phyloP scores from a whole-genome alignment of 768 basidiomycete species.

The Chalciporus chontae region DNA sequence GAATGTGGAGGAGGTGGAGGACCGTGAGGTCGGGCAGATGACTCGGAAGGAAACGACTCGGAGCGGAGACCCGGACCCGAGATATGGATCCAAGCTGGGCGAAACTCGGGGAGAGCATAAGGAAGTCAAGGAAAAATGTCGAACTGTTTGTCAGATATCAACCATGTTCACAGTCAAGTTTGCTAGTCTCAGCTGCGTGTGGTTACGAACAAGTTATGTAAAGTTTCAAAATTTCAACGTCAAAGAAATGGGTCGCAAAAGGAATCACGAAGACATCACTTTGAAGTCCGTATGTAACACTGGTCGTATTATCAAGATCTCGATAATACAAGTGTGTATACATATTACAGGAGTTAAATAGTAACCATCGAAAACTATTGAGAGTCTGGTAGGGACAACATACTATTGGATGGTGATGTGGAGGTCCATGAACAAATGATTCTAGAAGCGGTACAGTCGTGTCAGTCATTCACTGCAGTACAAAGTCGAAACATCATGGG shows the following conservation, averaged over 20 bases:
- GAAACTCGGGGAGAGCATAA: not conserved
- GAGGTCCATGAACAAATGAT: not conserved
- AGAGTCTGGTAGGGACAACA: not conserved
- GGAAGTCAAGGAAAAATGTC: not conserved
- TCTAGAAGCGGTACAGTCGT: not conserved
- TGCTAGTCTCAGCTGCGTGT: not conserved
- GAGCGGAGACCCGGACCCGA: not conserved
- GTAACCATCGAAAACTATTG: not conserved
- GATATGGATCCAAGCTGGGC: not conserved
- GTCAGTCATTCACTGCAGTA: not conserved
- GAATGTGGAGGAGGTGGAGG: constrained; percentile 33
- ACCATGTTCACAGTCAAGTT: not conserved
- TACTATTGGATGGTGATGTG: not conserved
- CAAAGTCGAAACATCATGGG: not conserved
- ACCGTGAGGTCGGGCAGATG: constrained; percentile 17
- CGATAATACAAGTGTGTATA: not conserved
- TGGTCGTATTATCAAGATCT: too few species aligned
- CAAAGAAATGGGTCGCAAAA: too few species aligned
- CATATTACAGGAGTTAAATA: not conserved
- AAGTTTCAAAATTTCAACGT: too few species aligned
- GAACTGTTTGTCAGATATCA: not conserved
- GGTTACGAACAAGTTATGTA: not conserved
- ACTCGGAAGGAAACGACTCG: constrained; percentile 1
- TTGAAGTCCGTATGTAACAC: too few species aligned
- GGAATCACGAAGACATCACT: too few species aligned